Conservation (phyloP, 768 basidiomycete species). For the Termitomyces sp. region DNA sequence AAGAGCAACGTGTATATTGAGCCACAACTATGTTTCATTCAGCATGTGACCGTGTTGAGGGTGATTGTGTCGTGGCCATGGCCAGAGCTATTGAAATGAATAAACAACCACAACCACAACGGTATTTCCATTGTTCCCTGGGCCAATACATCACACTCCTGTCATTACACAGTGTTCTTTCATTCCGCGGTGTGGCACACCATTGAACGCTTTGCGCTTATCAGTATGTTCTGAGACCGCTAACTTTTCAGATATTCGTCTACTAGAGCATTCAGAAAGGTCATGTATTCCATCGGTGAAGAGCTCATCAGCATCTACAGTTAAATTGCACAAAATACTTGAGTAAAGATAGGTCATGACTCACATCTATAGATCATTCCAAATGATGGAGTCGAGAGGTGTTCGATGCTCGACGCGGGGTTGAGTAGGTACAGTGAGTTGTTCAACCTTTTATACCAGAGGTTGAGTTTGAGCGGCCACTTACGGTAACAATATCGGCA, state of each 20-base stretch:
- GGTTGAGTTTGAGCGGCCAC: not conserved
- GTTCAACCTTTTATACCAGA: not conserved
- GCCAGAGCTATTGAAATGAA: not conserved
- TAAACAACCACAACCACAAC: not conserved
- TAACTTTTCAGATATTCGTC: not conserved
- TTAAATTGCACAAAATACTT: too few relatives aligned
- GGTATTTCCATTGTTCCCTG: not conserved
- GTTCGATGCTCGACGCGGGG: too few relatives aligned
- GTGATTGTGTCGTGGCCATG: not conserved
- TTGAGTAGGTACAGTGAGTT: too few relatives aligned
- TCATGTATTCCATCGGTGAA: not conserved
- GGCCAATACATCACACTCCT: not conserved
- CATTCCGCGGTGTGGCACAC: not conserved
- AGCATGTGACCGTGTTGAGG: not conserved
- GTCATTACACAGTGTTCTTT: too few relatives aligned
- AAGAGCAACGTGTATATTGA: not conserved
- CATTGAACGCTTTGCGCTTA: not conserved
- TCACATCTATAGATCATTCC: not conserved
- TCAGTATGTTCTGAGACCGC: not conserved
- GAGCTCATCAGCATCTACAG: not conserved
- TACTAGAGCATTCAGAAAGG: not conserved
- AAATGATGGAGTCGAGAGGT: not conserved
- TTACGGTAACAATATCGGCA: not conserved
- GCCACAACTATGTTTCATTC: not conserved
- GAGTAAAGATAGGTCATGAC: not conserved